Percentiles rank a stretch among this genome's conserved stretches.
Conservation (phyloP, 306 rosid genomes). For the Vigna nakashimae region DNA sequence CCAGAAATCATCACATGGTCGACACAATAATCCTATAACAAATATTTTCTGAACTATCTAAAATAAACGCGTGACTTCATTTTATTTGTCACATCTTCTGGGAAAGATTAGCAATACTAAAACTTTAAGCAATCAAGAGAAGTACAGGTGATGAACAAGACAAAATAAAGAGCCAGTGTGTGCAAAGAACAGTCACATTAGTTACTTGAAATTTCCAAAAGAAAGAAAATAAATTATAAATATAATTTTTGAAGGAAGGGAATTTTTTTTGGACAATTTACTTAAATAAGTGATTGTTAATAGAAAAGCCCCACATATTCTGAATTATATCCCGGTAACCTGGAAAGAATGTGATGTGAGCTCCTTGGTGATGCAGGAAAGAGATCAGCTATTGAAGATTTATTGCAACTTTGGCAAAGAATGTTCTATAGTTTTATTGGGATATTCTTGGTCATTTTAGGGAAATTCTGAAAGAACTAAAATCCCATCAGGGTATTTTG, state of each 20-base stretch:
- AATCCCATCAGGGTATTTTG: not conserved
- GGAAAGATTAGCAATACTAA: constrained; percentile 3
- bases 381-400: not conserved
- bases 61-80: constrained; percentile 17
- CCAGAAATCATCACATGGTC: constrained; percentile 50
- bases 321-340: not conserved
- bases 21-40: constrained; percentile 15
- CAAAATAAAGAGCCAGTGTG: constrained; percentile 10
- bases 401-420: not conserved
- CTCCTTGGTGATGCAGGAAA: not conserved
- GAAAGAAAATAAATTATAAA: not conserved
- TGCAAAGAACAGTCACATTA: not conserved
- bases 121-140: constrained; percentile 7
- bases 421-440: not conserved
- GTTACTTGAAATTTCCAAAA: constrained; percentile 1
- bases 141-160: not conserved
- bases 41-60: constrained; percentile 8
- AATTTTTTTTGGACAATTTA: not conserved
- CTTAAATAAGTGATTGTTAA: not conserved
- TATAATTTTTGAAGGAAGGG: not conserved
- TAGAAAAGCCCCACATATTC: not conserved
- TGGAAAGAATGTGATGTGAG: not conserved
- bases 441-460: not conserved
- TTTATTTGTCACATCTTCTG: constrained; percentile 20
- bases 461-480: not conserved